Evolutionary conservation across 2,329 filamentous ascomycete genomes (phyloP), one percentile per base, ranked within the genome.

Genomic region (Colletotrichum simmondsii): DNA sequence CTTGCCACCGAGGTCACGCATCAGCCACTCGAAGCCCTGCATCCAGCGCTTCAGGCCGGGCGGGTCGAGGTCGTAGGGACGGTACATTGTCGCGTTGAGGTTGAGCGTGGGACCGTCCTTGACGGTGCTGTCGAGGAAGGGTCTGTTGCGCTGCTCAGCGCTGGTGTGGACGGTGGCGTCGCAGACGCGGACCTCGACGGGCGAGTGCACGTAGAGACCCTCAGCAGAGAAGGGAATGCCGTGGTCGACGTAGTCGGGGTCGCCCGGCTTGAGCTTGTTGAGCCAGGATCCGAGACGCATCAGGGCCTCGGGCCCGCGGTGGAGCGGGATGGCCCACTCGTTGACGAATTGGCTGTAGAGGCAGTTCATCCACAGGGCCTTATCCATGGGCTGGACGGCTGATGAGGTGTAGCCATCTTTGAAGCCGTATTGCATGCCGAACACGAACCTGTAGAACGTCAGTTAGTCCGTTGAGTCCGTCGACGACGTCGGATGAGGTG

Each of bases 341-440:
- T 99, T 98, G 75, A 99, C 97, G 78, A 95, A 98, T 81, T 99
- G 97, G 26, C 94, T 96, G 86, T 98, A 99, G 8, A 99, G 89
- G 80, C 97, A 99, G 85, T 99, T 97, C 94, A 99, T 96, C 66
- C 98, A 87, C 59, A 98, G 89, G 14, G 95, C 96, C 75, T 92
- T 87, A 71, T 93, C 91, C 75, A 93, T 93, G 28, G 93, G 91
- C 82, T 98, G 93, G n/a, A 98, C 89, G 7, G 93, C 96, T 19
- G 88, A 87, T 53, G 91, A 93, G 64, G 88, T 87, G 6, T 87
- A 88, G 63, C 91, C 91, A 73, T 94, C 90, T 26, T 87, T 87
- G 87, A 98, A 98, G 66, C 96, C 96, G 81, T 98, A 98, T 82
- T 98, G 95, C 93, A 98, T 95, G 77, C 95, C 95, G 78, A 98